Conservation (phyloP, 345 rosid genomes). For the Erysimum cheiranthoides region DNA sequence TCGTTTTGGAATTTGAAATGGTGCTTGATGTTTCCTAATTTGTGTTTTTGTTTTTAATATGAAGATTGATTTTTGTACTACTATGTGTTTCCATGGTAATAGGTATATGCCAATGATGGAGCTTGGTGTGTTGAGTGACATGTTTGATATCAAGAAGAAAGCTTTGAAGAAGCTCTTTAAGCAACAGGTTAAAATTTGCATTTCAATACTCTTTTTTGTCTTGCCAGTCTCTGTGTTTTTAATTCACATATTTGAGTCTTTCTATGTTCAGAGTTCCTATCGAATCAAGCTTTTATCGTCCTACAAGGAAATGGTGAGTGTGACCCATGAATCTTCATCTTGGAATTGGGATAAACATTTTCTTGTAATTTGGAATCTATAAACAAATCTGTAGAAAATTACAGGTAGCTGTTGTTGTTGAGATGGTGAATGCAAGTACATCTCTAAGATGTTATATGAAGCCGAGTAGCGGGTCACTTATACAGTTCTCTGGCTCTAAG, state of each 20-base stretch:
- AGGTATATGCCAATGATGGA: constrained; percentile 84
- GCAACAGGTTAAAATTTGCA: constrained; percentile 62
- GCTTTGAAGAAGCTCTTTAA: constrained; percentile 68
- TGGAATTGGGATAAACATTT: neutral
- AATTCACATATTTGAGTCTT: constrained; percentile 4
- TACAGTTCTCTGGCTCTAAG: constrained; percentile 63
- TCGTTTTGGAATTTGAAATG: too few relatives aligned
- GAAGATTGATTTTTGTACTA: neutral
- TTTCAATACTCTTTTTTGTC: neutral
- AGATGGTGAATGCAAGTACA: constrained; percentile 63
- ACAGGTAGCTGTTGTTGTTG: constrained; percentile 65
- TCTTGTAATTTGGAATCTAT: constrained; percentile 4
- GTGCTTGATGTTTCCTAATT: too few relatives aligned
- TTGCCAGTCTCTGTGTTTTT: neutral
- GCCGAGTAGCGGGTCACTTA: constrained; percentile 54
- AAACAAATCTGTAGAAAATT: constrained; percentile 20
- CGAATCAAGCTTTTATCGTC: constrained; percentile 62
- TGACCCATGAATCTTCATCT: neutral
- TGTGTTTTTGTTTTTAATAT: neutral
- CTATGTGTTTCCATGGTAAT: constrained; percentile 26
- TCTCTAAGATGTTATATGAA: constrained; percentile 73
- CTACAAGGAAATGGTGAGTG: constrained; percentile 80
- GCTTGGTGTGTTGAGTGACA: constrained; percentile 74
- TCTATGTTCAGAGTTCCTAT: constrained; percentile 59
- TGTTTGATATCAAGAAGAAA: constrained; percentile 68